Conservation (phyloP, 306 rosid genomes). For the Cajanus cajan region DNA sequence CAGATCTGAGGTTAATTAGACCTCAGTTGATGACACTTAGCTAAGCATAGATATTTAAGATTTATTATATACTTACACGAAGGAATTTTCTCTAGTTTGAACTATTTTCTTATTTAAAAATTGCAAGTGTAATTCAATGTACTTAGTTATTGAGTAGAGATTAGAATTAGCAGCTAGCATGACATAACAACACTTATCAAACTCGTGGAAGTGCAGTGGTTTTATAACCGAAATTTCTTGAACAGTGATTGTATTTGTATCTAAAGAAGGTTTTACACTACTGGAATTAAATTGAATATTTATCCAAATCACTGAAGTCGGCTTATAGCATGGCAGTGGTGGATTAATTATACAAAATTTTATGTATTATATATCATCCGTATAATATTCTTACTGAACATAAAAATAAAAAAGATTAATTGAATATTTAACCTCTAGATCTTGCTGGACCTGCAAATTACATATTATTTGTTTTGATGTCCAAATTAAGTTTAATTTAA, state of each 20-base stretch:
- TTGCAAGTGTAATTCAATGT: not conserved
- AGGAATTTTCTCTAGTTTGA: no score
- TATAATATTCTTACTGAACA: no score
- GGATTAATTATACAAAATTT: no score
- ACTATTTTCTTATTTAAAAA: not conserved
- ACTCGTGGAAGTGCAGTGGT: not conserved
- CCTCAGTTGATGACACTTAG: not conserved
- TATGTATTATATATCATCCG: no score
- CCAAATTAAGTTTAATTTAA: not conserved
- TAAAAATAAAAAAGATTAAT: no score
- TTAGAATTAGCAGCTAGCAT: not conserved
- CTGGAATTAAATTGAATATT: not conserved
- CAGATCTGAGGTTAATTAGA: no score
- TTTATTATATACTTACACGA: no score
- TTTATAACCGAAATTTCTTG: no score
- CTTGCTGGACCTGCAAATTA: not conserved
- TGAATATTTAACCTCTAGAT: not conserved
- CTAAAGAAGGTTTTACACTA: not conserved
- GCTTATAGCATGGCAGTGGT: no score
- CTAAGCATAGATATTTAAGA: not conserved
- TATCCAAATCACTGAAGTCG: no score
- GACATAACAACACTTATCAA: not conserved
- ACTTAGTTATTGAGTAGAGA: not conserved
- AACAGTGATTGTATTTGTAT: not conserved
- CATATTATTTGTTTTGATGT: not conserved